Evolutionary conservation across 2,329 filamentous ascomycete species (phyloP).

Genomic region (Fusarium duplospermum): DNA sequence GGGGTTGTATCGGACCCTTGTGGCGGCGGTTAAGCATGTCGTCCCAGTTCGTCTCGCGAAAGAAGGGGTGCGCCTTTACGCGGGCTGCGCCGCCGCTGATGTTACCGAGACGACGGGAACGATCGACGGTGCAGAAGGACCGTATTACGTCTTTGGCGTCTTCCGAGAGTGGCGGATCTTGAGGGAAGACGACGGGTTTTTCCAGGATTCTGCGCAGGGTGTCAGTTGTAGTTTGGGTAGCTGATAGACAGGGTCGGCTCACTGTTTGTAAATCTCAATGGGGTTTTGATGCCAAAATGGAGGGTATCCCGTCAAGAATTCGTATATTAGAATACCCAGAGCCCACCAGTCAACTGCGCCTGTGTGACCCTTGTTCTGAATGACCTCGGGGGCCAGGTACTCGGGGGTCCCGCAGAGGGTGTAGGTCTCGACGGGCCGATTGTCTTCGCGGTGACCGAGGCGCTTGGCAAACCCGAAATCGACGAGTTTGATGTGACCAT

Average conservation of each 20-base stretch:
- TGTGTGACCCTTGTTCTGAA: constrained; percentile 82
- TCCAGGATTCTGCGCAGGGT: constrained; percentile 73
- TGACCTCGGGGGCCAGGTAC: constrained; percentile 86
- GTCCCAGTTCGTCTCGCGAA: constrained; percentile 79
- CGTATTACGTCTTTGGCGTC: constrained; percentile 81
- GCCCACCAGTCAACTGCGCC: constrained; percentile 91
- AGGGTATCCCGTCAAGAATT: constrained; percentile 86
- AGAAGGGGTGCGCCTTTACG: constrained; percentile 83
- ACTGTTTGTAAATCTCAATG: constrained; percentile 88
- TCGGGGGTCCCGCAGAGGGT: constrained; percentile 87
- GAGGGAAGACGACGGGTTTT: constrained; percentile 80
- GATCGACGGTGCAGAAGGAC: constrained; percentile 82
- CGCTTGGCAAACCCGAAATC: constrained; percentile 90
- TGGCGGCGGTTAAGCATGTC: constrained; percentile 73
- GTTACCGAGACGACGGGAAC: constrained; percentile 81
- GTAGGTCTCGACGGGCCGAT: constrained; percentile 75
- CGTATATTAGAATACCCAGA: constrained; percentile 84
- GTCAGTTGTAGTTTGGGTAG: constrained; percentile 5
- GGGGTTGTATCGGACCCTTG: constrained; percentile 80
- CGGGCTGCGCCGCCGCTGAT: constrained; percentile 77
- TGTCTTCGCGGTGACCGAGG: constrained; percentile 65
- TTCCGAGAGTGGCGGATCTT: constrained; percentile 71
- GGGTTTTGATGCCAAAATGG: constrained; percentile 90
- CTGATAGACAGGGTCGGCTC: constrained; percentile 42
- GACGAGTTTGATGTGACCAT: constrained; percentile 84